Evolutionary conservation across 805 yeast genomes (phyloP).

Genomic region (Candida manassasensis): DNA sequence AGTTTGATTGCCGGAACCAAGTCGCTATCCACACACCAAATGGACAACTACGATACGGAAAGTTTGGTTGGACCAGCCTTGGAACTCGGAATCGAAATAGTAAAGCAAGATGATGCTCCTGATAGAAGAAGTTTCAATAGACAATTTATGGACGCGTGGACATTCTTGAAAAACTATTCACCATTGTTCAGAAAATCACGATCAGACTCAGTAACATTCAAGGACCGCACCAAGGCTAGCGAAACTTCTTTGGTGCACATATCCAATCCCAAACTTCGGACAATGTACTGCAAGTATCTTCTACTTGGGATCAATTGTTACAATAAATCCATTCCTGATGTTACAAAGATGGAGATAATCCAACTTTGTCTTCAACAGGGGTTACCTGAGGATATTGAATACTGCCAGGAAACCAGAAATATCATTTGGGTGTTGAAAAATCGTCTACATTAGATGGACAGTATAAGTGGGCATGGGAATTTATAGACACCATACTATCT

Average conservation of each 20-base stretch:
- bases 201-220: neutral
- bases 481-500: constrained; percentile 3
- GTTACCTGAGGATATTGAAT: constrained; percentile 13
- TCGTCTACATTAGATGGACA: neutral
- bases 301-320: constrained; percentile 33
- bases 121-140: constrained; percentile 43
- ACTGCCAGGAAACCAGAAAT: constrained; percentile 23
- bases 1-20: constrained; percentile 10
- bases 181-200: constrained; percentile 3
- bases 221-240: constrained; percentile 4
- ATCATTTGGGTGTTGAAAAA: constrained; percentile 26
- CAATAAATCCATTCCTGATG: constrained; percentile 38
- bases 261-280: constrained; percentile 19
- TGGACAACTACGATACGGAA: constrained; percentile 1
- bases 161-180: constrained; percentile 9
- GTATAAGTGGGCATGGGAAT: neutral
- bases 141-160: constrained; percentile 47
- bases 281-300: constrained; percentile 24
- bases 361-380: constrained; percentile 26
- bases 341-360: constrained; percentile 32
- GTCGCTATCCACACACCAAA: constrained; percentile 8
- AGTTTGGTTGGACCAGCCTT: constrained; percentile 23
- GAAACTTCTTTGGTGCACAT: constrained; percentile 9
- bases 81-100: constrained; percentile 22
- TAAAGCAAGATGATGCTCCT: constrained; percentile 23